Conservation (phyloP, 495 filamentous ascomycete species). For the Thermothielavioides terrestris region DNA sequence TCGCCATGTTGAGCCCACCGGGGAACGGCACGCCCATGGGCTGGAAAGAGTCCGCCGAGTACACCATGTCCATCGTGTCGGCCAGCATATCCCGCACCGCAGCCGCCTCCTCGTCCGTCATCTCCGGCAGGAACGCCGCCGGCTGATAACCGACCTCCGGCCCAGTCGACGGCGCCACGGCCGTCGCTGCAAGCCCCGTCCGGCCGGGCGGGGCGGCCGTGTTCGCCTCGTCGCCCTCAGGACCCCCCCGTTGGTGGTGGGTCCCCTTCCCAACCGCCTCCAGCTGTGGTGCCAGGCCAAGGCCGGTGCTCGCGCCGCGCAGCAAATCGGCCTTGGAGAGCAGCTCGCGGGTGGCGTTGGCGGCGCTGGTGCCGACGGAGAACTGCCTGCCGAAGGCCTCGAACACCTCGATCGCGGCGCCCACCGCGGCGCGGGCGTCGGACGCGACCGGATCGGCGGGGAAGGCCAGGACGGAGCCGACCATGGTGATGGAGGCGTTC, state of each 20-base stretch:
- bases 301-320: background rate
- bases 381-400: constrained; percentile 40
- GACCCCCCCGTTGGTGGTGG: no score
- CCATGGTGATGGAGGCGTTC: constrained; percentile 42
- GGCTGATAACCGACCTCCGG: no score
- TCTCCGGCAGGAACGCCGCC: background rate
- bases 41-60: background rate
- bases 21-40: background rate
- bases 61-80: background rate
- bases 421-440: constrained; percentile 31
- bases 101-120: background rate
- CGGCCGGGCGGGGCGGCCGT: no score
- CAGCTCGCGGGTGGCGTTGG: constrained; percentile 28
- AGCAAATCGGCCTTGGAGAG: background rate
- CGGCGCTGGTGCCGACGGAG: constrained; percentile 36
- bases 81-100: background rate
- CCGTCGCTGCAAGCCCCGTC: no score
- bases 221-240: no score
- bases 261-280: no score
- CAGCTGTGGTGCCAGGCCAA: no score
- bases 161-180: no score
- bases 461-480: constrained; percentile 42
- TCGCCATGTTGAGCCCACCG: no score
- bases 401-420: constrained; percentile 34
- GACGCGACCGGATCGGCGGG: no score